Conservation (phyloP, 108 stramenopile genomes). For the Conticribra weissflogii region DNA sequence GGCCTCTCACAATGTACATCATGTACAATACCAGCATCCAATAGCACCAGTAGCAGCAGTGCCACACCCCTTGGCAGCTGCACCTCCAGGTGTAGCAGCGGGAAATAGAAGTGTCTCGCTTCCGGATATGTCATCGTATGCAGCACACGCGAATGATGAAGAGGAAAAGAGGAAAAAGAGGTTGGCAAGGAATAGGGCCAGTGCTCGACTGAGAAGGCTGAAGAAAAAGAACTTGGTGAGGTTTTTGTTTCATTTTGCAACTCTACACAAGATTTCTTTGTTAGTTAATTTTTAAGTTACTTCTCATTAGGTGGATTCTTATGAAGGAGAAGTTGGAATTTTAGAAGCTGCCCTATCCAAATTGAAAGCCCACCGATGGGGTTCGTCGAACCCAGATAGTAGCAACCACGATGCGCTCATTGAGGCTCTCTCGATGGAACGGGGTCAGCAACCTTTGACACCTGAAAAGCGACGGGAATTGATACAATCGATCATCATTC, state of each 20-base stretch:
- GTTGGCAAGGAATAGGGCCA: conserved; percentile 85
- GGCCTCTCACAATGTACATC: not conserved
- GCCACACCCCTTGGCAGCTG: conserved; percentile 17
- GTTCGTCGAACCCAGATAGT: conserved; percentile 26
- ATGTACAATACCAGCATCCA: not conserved
- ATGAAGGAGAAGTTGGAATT: conserved; percentile 89
- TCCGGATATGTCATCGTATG: conserved; percentile 77
- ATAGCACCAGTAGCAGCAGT: conserved; percentile 3
- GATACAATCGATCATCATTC: conserved; percentile 70
- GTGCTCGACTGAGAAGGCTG: conserved; percentile 75
- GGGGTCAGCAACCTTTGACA: conserved; percentile 78
- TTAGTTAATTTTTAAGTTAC: too few species aligned
- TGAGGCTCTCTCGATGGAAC: conserved; percentile 89
- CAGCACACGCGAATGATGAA: conserved; percentile 61
- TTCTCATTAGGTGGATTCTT: conserved; percentile 69
- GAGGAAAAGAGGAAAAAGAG: conserved; percentile 87
- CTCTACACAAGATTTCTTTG: too few species aligned
- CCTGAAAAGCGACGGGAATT: conserved; percentile 63
- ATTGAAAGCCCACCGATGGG: conserved; percentile 77
- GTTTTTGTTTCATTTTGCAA: conserved; percentile 9
- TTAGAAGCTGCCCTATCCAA: conserved; percentile 78
- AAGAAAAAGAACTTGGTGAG: conserved; percentile 90
- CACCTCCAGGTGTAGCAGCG: conserved; percentile 8
- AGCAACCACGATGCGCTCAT: conserved; percentile 66
- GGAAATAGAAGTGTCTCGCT: conserved; percentile 59